Conservation (phyloP, 148 eudicot species). For the Arctostaphylos glauca region DNA sequence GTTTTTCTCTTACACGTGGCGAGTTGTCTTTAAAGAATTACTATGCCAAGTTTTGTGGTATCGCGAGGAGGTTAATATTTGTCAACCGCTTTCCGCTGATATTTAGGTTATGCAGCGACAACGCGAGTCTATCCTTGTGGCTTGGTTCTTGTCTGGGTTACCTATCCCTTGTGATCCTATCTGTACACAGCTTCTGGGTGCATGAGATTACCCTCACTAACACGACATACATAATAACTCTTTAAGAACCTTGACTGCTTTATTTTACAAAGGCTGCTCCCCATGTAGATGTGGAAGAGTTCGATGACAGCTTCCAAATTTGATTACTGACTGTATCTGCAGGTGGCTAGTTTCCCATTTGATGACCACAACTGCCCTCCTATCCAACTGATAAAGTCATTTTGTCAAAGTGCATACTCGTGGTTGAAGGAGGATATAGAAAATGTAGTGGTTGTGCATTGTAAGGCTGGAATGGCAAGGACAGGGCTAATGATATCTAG, state of each 20-base stretch:
- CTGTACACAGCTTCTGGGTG: no score
- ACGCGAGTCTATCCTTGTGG: no score
- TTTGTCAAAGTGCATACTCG: slow-evolving; percentile 96
- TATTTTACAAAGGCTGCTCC: not conserved
- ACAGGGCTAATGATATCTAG: slow-evolving; percentile 97
- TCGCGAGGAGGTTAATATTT: no score
- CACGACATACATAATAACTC: no score
- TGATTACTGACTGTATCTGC: slow-evolving; percentile 22
- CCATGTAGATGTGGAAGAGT: not conserved
- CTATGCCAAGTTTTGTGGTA: no score
- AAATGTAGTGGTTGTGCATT: slow-evolving; percentile 97
- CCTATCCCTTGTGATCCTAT: no score
- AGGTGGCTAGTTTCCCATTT: slow-evolving; percentile 99
- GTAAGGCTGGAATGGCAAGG: slow-evolving; percentile 99
- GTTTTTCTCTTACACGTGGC: no score
- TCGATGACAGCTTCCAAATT: not conserved
- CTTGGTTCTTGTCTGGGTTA: no score
- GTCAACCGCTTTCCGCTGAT: no score
- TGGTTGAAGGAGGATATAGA: slow-evolving; percentile 99
- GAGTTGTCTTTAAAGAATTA: no score
- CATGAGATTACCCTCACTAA: no score
- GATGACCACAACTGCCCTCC: slow-evolving; percentile 99
- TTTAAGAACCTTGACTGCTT: not conserved
- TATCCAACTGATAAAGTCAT: slow-evolving; percentile 70
- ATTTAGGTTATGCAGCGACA: no score